phyloP scores from a whole-genome alignment of 1,139 yeast species.

The Pichia cactophila region DNA sequence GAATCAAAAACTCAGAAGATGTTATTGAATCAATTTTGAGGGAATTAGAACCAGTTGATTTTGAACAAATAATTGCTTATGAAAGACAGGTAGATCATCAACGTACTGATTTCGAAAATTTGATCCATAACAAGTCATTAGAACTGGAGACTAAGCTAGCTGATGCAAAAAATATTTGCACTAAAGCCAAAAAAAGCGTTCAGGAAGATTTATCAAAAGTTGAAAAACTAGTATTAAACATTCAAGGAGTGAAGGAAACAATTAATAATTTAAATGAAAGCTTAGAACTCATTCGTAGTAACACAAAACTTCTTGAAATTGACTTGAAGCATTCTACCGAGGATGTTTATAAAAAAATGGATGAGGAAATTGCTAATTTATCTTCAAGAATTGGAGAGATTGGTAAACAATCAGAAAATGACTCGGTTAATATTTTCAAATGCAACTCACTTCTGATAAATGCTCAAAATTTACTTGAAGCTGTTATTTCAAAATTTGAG shows the following conservation, averaged over 20 bases:
- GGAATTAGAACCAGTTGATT: conserved; percentile 8
- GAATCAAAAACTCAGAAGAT: conserved; percentile 2
- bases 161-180: conserved; percentile 2
- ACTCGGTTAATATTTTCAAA: conserved; percentile 21
- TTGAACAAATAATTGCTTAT: conserved; percentile 4
- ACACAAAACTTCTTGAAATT: background rate
- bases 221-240: background rate
- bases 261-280: background rate
- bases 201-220: conserved; percentile 10
- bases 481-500: conserved; percentile 22
- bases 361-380: conserved; percentile 13
- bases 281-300: background rate
- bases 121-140: conserved; percentile 7
- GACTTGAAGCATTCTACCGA: background rate
- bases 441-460: conserved; percentile 20
- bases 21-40: conserved; percentile 10
- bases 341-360: conserved; percentile 11
- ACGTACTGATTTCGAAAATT: conserved; percentile 3
- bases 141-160: conserved; percentile 9
- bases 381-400: conserved; percentile 12
- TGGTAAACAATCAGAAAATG: conserved; percentile 12
- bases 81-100: conserved; percentile 9
- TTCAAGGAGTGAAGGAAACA: background rate
- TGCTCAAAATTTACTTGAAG: conserved; percentile 23
- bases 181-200: conserved; percentile 3